Base-by-base conservation (phyloP, 179 eudicot genomes). In the Beta corolliflora region DNA sequence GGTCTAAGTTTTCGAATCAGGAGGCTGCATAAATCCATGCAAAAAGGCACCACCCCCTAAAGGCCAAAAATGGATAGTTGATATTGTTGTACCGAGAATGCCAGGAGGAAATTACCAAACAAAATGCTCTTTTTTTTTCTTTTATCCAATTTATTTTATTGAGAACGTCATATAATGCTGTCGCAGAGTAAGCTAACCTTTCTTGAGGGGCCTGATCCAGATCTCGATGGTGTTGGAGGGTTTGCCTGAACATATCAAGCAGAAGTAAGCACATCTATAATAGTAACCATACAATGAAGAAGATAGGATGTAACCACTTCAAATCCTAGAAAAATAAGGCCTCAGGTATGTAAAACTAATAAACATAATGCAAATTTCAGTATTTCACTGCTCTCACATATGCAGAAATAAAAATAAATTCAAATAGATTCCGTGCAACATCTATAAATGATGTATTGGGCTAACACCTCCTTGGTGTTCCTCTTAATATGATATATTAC, bases 151-250 rank as follows among this genome's bases (percentile, higher is more conserved):
- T 45, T 7, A 25, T 7, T n/a, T 16, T 55, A 74, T 36, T 5
- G 31, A 36, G 44, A 75, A 45, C 50, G 50, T 41, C 6, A 21
- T n/a, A 71, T 11, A 19, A 21, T 45, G 64, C 46, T 5, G 48
- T 9, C 4, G 21, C n/a, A 18, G 56, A 21, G 54, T 45, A 23
- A 77, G 44, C 63, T 79, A 48, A 95, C 98, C 98, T 95, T 95
- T 72, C 98, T 83, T 44, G 98, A 91, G 58, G 92, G 89, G 83
- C 97, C 98, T 81, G 97, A 95, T 75, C 98, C 91, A 83, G 93
- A 80, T 82, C 90, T 86, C 71, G 91, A 81, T 50, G 90, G 90
- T 71, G 88, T 79, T 75, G 94, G 89, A 79, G 90, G 87, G 83
- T 88, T 85, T 84, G 92, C 74, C 98, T 95, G 89, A 86, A 81